A percentile compares a stretch with the other conserved stretches of the same genome.
Evolutionary conservation across 768 basidiomycete species (phyloP).

Genomic region (Boletus speciosus): DNA sequence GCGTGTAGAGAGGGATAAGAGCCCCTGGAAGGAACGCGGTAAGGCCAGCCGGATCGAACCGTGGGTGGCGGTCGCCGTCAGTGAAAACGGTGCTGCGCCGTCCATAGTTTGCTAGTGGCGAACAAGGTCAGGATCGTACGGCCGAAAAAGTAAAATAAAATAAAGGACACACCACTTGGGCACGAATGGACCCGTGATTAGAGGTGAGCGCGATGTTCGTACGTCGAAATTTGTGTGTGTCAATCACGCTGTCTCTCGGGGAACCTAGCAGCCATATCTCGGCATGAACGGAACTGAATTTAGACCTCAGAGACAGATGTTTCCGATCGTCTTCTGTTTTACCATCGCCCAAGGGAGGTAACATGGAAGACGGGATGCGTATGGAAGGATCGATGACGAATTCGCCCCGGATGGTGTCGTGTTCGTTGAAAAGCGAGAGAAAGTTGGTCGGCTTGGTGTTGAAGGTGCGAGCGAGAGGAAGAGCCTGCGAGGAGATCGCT

Average conservation of each 20-base stretch:
- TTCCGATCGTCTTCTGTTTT: slow-evolving; percentile 39
- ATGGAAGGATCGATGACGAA: slow-evolving; percentile 46
- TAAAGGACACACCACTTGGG: slow-evolving; percentile 18
- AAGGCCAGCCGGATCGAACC: slow-evolving; percentile 15
- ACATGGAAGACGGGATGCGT: slow-evolving; percentile 35
- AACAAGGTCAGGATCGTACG: background rate
- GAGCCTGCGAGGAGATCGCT: background rate
- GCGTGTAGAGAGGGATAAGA: slow-evolving; percentile 15
- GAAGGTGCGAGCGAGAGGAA: slow-evolving; percentile 4
- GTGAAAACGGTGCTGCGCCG: slow-evolving; percentile 10
- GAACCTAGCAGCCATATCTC: slow-evolving; percentile 37
- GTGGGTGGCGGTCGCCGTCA: slow-evolving; percentile 9
- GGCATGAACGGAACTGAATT: slow-evolving; percentile 35
- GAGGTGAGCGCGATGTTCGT: slow-evolving; percentile 23
- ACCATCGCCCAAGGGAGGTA: slow-evolving; percentile 36
- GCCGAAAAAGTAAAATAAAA: background rate
- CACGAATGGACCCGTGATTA: slow-evolving; percentile 12
- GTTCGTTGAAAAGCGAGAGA: slow-evolving; percentile 10
- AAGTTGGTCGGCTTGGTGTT: slow-evolving; percentile 30
- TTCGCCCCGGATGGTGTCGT: slow-evolving; percentile 18
- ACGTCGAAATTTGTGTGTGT: slow-evolving; percentile 9
- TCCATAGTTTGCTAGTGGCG: slow-evolving; percentile 13
- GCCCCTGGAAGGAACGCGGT: slow-evolving; percentile 23
- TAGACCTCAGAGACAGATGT: slow-evolving; percentile 36
- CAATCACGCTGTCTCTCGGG: background rate